These are phyloP conservation scores for Rhizophagus sp. DNA, from an alignment of 192 early-diverging fungal genomes.

Conservation along the genomic window DNA sequence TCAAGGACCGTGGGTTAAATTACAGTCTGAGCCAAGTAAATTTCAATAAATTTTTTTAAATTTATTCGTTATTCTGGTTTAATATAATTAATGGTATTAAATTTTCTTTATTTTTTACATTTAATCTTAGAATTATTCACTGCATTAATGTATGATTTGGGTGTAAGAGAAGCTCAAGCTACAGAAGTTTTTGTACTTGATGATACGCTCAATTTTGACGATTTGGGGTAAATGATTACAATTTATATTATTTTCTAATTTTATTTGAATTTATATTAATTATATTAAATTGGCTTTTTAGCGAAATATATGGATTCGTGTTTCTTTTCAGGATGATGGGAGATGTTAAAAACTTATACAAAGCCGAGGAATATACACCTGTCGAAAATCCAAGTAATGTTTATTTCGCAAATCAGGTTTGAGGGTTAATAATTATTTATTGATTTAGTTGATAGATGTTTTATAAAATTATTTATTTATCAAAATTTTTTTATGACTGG, in stretches of 20 bases:
- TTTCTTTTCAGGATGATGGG: conserved; percentile 59
- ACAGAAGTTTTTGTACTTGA: conserved; percentile 57
- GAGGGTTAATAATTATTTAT: neutral
- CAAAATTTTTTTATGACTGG: no score
- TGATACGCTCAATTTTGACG: conserved; percentile 41
- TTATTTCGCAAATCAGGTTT: conserved; percentile 44
- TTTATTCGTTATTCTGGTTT: neutral
- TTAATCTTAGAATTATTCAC: conserved; percentile 52
- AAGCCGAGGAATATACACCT: conserved; percentile 5
- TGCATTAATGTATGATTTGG: conserved; percentile 65
- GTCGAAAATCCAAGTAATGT: conserved; percentile 17
- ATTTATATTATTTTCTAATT: no score
- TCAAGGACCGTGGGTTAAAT: conserved; percentile 50
- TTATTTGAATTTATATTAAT: no score
- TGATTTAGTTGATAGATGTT: conserved; percentile 19
- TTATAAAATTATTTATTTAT: neutral
- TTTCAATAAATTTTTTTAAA: neutral
- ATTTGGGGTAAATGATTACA: conserved; percentile 12
- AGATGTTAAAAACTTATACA: conserved; percentile 13
- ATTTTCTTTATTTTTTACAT: neutral
- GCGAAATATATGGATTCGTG: conserved; percentile 62
- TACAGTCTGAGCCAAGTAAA: conserved; percentile 65
- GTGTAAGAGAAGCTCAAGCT: conserved; percentile 62
- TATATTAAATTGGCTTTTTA: neutral
- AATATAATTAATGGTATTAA: neutral